These are phyloP conservation scores for Aspergillus aculeatus DNA, from an alignment of 2,329 filamentous ascomycete genomes.

Conservation along the genomic window DNA sequence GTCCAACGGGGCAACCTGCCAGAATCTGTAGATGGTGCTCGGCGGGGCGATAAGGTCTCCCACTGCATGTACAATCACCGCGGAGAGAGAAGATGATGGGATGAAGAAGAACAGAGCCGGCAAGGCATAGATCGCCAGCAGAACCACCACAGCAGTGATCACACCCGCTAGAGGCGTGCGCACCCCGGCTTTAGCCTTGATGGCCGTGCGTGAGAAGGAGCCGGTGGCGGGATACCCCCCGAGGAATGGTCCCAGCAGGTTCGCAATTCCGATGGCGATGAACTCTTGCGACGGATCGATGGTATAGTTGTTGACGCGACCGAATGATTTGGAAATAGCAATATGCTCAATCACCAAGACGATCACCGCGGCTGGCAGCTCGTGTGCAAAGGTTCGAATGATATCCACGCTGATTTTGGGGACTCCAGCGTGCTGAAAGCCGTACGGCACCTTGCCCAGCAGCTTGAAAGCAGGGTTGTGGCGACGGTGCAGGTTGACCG, in stretches of 20 bases:
- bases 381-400: constrained; percentile 64
- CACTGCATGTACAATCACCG: constrained; percentile 93
- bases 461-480: no score
- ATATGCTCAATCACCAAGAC: constrained; percentile 96
- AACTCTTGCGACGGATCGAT: constrained; percentile 96
- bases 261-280: constrained; percentile 88
- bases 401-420: constrained; percentile 67
- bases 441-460: constrained; percentile 39
- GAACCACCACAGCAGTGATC: constrained; percentile 79
- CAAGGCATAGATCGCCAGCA: constrained; percentile 86
- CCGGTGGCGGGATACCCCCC: constrained; percentile 91
- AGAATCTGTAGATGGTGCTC: constrained; percentile 91
- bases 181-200: constrained; percentile 95
- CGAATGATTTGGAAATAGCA: constrained; percentile 95
- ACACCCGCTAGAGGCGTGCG: constrained; percentile 87
- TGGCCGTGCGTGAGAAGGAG: constrained; percentile 93
- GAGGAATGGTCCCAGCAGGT: constrained; percentile 86
- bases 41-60: constrained; percentile 88
- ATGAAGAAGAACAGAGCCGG: constrained; percentile 93
- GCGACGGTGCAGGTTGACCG: constrained; percentile 67
- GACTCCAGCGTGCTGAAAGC: constrained; percentile 77
- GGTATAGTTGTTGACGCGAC: constrained; percentile 90
- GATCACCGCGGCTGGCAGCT: constrained; percentile 83
- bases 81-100: constrained; percentile 73
- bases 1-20: constrained; percentile 86